Evolutionary conservation across 2,329 filamentous ascomycete species (phyloP), one percentile per base, ranked within the genome.

Genomic region (Apiospora pterosperma): DNA sequence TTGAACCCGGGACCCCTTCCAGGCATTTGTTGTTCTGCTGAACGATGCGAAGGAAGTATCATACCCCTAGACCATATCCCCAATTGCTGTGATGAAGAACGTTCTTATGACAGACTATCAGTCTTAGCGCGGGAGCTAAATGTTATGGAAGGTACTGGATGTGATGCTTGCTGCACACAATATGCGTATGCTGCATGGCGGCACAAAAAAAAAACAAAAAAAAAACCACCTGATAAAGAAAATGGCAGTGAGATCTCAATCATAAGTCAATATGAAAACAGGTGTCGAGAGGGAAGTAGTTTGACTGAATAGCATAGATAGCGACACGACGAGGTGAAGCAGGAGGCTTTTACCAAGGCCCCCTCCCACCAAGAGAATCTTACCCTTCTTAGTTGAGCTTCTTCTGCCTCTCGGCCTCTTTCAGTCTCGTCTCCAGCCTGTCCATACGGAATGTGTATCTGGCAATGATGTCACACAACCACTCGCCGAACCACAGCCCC

Each of bases 401-500:
- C 60, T 36, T 63, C 62, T 65, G 39, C n/a, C 31, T 38, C 25
- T 39, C 48, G 55, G 63, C 67, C 16, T 61, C 25, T 21, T 65
- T 69, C 58, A 76, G 21, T 39, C 73, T 63, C 38, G 41, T 39
- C 66, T 73, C 72, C 52, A 77, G 62, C 69, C 67, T 67, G 48
- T 44, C 28, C 62, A 73, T 64, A 19, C 67, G 59, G 62, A 77
- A 76, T 68, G 62, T 68, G 16, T 68, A 68, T 64, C 72, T 76
- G 63, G 68, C 61, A n/a, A 66, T 64, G 23, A 67, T 36, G 63
- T 78, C 76, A 8, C 73, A 28, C 4, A 76, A 21, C 73, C 76
- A 76, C 65, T 78, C 77, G 19, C 75, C 75, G 11, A 76, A 36
- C 39, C 63, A 68, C 1, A 65, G 66, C 6, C 66, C 67, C 0